These are phyloP conservation scores for Eremothecium sinecaudum DNA, from an alignment of 1,139 yeast genomes.

Conservation along the genomic window DNA sequence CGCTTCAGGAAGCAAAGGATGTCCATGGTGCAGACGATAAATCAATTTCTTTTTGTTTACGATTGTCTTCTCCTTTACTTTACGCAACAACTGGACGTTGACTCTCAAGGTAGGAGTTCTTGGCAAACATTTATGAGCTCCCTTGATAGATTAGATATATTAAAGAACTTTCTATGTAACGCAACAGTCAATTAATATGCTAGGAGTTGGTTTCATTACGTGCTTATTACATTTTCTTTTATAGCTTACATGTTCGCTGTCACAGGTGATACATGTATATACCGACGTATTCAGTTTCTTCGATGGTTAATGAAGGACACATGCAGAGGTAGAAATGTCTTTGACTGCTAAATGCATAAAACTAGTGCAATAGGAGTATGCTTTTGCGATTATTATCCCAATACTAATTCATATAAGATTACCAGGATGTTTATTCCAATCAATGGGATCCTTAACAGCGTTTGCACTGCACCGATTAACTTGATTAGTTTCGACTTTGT, in stretches of 20 bases:
- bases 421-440: conserved; percentile 59
- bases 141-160: conserved; percentile 4
- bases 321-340: no score
- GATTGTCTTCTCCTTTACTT: conserved; percentile 38
- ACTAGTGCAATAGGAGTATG: no score
- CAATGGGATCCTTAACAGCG: conserved; percentile 66
- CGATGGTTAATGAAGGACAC: neutral
- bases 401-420: conserved; percentile 61
- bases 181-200: conserved; percentile 3
- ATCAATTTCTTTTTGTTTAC: conserved; percentile 68
- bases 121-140: neutral
- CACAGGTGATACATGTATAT: neutral
- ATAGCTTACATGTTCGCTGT: conserved; percentile 2
- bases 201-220: no score
- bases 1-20: conserved; percentile 63
- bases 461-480: conserved; percentile 64
- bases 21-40: conserved; percentile 75
- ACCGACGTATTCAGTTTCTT: neutral
- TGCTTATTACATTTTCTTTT: no score
- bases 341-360: no score
- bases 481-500: conserved; percentile 52
- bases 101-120: neutral
- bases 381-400: no score
- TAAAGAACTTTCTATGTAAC: conserved; percentile 6
- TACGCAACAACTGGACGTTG: conserved; percentile 15